Evolutionary conservation across 148 eudicot species (phyloP), one percentile per base, ranked within the genome.

Genomic region (Fagopyrum tataricum): DNA sequence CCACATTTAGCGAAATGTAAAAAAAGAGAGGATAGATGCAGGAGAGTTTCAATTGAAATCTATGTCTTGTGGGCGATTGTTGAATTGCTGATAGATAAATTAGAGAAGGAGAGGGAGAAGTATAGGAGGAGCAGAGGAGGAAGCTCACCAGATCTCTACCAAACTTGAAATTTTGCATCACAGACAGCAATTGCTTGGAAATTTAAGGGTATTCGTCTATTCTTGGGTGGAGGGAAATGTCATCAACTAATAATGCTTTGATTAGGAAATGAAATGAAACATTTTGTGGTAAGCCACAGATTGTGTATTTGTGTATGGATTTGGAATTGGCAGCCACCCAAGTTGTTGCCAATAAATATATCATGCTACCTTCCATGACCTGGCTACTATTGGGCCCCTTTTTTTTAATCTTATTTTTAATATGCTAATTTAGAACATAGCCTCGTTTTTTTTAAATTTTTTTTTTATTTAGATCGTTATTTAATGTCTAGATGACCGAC

Each of bases 81-180:
- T 55, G 4, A 55, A 7, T 17, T 18, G n/a, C 37, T 18, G 62
- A 20, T 52, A 55, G 31, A 55, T 18, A 55, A 6, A 20, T 31
- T 3, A 59, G 66, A 59, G 66, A 24, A 14, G 18, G 58, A n/a
- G 1, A 61, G n/a, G n/a, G 66, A 59, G 66, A 24, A 14, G 18
- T 21, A n/a, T 0, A 61, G 67, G 2, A 61, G 4, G 2, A 61
- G 41, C 12, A 26, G 67, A 24, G 1, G 67, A 8, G 41, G 67
- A 61, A 61, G 67, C 40, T 61, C 67, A 61, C 69, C 69, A 31
- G 44, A 64, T 31, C 18, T 43, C 44, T 43, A 64, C 69, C 69
- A 64, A 61, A 64, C 64, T 58, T 58, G 13, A 26, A 58, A 58
- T 21, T 15, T 37, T 31, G 9, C 68, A 62, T 43, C 68, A 40